phyloP scores from a whole-genome alignment of 768 basidiomycete species.

The Podaxis rugospora region DNA sequence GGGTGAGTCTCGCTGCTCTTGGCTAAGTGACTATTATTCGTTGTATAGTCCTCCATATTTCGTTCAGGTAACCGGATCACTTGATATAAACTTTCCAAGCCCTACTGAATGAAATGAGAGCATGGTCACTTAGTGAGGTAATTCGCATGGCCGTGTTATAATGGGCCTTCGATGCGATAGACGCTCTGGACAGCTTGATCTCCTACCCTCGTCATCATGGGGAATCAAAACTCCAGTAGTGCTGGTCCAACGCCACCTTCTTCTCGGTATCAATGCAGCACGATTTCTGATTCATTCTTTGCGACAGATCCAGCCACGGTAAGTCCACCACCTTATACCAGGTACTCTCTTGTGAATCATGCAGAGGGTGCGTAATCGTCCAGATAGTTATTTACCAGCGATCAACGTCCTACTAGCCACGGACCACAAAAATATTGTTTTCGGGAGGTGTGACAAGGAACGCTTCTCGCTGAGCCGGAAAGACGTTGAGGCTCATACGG shows the following conservation, averaged over 20 bases:
- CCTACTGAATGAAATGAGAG: background rate
- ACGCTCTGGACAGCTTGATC: background rate
- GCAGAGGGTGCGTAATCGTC: background rate
- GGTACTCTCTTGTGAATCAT: background rate
- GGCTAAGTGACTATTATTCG: background rate
- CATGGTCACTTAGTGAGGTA: background rate
- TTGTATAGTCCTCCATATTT: background rate
- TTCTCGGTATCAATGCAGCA: background rate
- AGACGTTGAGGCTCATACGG: constrained; percentile 14
- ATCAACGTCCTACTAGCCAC: background rate
- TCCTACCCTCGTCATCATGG: background rate
- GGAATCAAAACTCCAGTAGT: background rate
- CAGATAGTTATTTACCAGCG: background rate
- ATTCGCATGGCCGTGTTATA: background rate
- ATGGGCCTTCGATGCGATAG: background rate
- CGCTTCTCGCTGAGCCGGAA: constrained; percentile 10
- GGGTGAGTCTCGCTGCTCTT: no score
- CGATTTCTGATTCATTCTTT: background rate
- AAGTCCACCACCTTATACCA: background rate
- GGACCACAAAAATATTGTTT: background rate
- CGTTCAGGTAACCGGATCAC: background rate
- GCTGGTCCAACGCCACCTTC: background rate
- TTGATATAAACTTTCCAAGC: background rate
- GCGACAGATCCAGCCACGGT: background rate
- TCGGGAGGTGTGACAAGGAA: constrained; percentile 1